Evolutionary conservation across 2,329 filamentous ascomycete genomes (phyloP).

Genomic region (Penicillium sp.): DNA sequence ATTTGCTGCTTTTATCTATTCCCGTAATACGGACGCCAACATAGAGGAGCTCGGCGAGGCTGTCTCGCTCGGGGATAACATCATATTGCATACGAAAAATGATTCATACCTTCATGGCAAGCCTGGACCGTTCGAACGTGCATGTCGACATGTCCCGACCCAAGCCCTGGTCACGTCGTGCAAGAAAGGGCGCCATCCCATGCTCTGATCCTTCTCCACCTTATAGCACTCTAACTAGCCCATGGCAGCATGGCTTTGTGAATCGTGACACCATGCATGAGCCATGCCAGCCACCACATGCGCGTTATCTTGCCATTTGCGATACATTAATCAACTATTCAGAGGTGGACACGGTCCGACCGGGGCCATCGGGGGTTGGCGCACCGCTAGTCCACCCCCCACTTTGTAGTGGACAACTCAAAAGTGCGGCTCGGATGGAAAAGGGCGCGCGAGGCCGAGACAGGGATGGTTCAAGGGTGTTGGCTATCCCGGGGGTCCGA

Average conservation of each 20-base stretch:
- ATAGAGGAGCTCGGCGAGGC: constrained; percentile 2
- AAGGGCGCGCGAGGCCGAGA: constrained; percentile 24
- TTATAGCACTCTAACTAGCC: background rate
- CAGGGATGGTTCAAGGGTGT: constrained; percentile 22
- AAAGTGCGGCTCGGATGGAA: constrained; percentile 29
- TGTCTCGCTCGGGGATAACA: constrained; percentile 15
- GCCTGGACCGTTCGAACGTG: constrained; percentile 1
- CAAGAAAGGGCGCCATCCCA: background rate
- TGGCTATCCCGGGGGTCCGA: constrained; percentile 21
- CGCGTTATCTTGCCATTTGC: background rate
- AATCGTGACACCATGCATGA: constrained; percentile 5
- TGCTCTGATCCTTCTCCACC: background rate
- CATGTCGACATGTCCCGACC: constrained; percentile 1
- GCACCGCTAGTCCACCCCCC: constrained; percentile 10
- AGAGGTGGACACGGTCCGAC: constrained; percentile 4
- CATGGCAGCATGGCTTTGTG: background rate
- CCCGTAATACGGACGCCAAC: background rate
- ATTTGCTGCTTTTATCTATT: background rate
- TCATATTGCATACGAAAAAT: constrained; percentile 17
- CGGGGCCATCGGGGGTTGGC: constrained; percentile 1
- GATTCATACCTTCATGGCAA: constrained; percentile 10
- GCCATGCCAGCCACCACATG: constrained; percentile 3
- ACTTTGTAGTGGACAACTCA: constrained; percentile 14
- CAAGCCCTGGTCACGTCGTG: background rate
- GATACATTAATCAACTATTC: no score